Evolutionary conservation across 169 alveolate genomes (phyloP).

Genomic region (Theileria sp.): DNA sequence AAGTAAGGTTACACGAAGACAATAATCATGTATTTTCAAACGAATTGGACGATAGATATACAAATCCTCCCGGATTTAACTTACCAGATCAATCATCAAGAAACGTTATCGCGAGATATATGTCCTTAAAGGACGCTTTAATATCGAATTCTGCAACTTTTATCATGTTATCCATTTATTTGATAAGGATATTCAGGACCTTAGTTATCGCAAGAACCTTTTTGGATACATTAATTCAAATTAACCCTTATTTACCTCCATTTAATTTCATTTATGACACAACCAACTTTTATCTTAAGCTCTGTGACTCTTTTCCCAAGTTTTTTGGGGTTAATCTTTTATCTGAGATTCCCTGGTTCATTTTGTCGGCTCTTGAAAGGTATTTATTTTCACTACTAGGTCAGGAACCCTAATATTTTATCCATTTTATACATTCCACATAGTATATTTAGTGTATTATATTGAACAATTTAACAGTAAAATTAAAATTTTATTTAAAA

Average conservation of each 20-base stretch:
- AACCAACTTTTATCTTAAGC: conserved; percentile 72
- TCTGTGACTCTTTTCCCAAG: conserved; percentile 67
- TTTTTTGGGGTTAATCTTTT: conserved; percentile 70
- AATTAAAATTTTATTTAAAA: neutral
- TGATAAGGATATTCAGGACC: conserved; percentile 70
- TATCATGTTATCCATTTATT: conserved; percentile 32
- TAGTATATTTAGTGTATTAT: neutral
- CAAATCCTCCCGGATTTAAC: neutral
- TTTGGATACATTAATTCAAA: conserved; percentile 82
- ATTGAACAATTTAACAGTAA: neutral
- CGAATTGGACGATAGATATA: neutral
- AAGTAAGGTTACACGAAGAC: neutral
- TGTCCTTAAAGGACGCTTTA: conserved; percentile 27
- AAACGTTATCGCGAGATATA: neutral
- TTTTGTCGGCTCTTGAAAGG: conserved; percentile 16
- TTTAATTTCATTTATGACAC: conserved; percentile 70
- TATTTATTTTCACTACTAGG: neutral
- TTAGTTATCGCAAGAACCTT: conserved; percentile 73
- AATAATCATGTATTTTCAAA: neutral
- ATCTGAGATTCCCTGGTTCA: conserved; percentile 67
- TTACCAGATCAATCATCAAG: neutral
- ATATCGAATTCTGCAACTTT: conserved; percentile 35
- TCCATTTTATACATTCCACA: neutral
- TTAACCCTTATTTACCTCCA: conserved; percentile 81
- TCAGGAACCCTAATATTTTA: neutral